A percentile compares a stretch with the other conserved stretches of the same genome.
phyloP scores from a whole-genome alignment of 2,329 filamentous ascomycete species.

The Paracorniculantispora psalliotae region DNA sequence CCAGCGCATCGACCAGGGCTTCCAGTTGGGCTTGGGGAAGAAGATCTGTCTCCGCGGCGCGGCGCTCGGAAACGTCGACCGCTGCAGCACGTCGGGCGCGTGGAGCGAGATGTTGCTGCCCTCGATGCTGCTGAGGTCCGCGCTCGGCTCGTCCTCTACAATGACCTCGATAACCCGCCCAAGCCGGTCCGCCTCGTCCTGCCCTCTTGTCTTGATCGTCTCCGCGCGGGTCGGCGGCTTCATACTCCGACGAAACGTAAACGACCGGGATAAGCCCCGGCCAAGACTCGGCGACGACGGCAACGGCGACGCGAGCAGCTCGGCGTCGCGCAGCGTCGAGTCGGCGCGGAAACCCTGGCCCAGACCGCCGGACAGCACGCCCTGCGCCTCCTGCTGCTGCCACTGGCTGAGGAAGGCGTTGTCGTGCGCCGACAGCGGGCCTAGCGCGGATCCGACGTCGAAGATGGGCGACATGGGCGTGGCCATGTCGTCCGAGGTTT shows the following conservation, averaged over 20 bases:
- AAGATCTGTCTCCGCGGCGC: conserved; percentile 39
- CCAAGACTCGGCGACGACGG: conserved; percentile 27
- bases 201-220: conserved; percentile 46
- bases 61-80: conserved; percentile 34
- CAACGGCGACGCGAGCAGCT: conserved; percentile 47
- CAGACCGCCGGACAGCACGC: conserved; percentile 53
- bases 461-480: conserved; percentile 28
- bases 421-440: conserved; percentile 41
- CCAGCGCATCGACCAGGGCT: conserved; percentile 60
- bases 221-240: conserved; percentile 27
- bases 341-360: conserved; percentile 49
- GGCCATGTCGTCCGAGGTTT: conserved; percentile 17
- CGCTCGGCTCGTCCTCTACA: conserved; percentile 38
- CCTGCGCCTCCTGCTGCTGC: conserved; percentile 49
- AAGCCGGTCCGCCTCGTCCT: conserved; percentile 55
- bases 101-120: conserved; percentile 31
- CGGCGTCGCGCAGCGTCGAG: conserved; percentile 42
- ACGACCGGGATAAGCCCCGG: conserved; percentile 35
- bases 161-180: conserved; percentile 57
- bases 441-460: conserved; percentile 42
- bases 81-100: conserved; percentile 27
- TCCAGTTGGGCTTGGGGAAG: conserved; percentile 62
- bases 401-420: conserved; percentile 39
- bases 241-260: conserved; percentile 32
- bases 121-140: conserved; percentile 49